Conservation (phyloP, 331 rosid genomes). For the Quercus phellos region DNA sequence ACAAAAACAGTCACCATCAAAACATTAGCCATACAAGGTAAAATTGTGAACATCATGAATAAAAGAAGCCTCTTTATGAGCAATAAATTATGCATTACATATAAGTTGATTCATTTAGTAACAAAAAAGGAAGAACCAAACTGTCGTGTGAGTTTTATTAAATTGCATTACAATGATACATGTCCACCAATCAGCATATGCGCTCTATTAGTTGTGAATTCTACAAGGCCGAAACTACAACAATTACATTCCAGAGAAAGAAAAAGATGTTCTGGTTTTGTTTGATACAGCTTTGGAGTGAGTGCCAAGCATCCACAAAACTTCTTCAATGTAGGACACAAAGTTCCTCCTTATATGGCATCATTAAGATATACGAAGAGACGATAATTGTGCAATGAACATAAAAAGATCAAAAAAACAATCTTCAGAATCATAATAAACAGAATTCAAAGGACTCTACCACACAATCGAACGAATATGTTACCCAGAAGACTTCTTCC, state of each 20-base stretch:
- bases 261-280: conserved; percentile 46
- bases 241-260: conserved; percentile 52
- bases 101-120: conserved; percentile 24
- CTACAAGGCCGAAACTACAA: conserved; percentile 67
- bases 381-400: conserved; percentile 41
- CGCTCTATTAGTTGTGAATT: conserved; percentile 62
- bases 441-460: conserved; percentile 53
- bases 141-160: conserved; percentile 63
- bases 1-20: not conserved
- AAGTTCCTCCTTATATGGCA: conserved; percentile 47
- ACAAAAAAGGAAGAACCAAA: conserved; percentile 34
- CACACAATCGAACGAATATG: conserved; percentile 32
- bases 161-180: conserved; percentile 65
- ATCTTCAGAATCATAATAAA: conserved; percentile 47
- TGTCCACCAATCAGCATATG: conserved; percentile 72
- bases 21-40: conserved; percentile 5
- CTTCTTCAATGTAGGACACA: conserved; percentile 53
- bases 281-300: conserved; percentile 47
- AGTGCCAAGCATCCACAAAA: conserved; percentile 56
- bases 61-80: conserved; percentile 24
- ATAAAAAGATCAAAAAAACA: conserved; percentile 51
- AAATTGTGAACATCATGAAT: conserved; percentile 15
- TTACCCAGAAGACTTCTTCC: conserved; percentile 72
- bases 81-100: conserved; percentile 21
- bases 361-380: conserved; percentile 50